Evolutionary conservation across 2,329 filamentous ascomycete species (phyloP).

Genomic region (Ceratocystis lukuohia): DNA sequence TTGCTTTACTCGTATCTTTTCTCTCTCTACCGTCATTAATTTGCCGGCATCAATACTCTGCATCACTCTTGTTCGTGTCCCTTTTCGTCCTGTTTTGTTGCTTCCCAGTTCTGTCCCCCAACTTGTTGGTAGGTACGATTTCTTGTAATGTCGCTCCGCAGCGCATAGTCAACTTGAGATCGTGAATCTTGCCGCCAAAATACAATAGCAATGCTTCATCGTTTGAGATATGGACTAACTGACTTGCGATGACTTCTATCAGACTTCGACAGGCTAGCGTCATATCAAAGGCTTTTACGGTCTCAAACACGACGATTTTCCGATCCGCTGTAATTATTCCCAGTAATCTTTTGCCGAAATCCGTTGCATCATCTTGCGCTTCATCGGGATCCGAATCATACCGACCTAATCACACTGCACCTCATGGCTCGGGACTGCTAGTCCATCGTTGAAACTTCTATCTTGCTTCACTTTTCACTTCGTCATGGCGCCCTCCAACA

Average conservation of each 20-base stretch:
- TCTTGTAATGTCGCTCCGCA: not conserved
- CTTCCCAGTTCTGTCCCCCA: not conserved
- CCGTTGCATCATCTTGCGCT: not conserved
- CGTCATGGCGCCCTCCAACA: constrained; percentile 38
- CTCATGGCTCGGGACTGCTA: constrained; percentile 19
- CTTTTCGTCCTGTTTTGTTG: not conserved
- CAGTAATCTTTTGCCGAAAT: not conserved
- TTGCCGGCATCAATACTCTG: constrained; percentile 9
- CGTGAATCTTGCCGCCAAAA: not conserved
- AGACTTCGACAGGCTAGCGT: not conserved
- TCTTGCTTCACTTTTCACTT: constrained; percentile 4
- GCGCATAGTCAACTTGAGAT: not conserved
- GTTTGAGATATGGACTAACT: not conserved
- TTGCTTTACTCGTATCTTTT: not conserved
- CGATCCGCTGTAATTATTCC: not conserved
- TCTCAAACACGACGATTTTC: not conserved
- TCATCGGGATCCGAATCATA: not conserved
- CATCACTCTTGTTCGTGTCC: constrained; percentile 9
- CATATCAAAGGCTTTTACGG: not conserved
- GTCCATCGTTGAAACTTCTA: constrained; percentile 10
- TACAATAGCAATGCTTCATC: not conserved
- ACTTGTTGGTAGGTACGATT: not conserved
- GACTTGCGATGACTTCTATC: not conserved
- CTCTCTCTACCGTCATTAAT: constrained; percentile 1
- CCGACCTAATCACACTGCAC: not conserved